These are phyloP conservation scores for Coffea eugenioides DNA, from an alignment of 257 asterid genomes.

Conservation along the genomic window DNA sequence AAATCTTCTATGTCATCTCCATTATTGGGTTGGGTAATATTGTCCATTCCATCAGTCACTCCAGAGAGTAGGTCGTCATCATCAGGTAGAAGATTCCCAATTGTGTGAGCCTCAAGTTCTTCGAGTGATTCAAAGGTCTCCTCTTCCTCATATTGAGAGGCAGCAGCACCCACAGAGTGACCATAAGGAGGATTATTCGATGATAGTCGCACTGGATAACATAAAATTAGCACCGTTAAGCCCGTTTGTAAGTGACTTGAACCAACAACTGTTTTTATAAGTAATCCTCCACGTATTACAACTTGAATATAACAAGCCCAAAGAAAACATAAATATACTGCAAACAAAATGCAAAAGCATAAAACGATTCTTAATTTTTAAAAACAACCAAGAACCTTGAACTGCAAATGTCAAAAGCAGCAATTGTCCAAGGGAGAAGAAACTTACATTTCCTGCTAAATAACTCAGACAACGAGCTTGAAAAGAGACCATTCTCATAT, in stretches of 20 bases:
- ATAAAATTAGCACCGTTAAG: not conserved
- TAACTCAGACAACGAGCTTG: conserved; percentile 90
- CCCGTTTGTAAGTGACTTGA: not conserved
- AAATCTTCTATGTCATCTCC: conserved; percentile 70
- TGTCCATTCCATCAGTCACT: conserved; percentile 78
- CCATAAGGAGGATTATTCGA: conserved; percentile 59
- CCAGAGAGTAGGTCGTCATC: conserved; percentile 95
- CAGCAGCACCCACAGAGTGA: conserved; percentile 62
- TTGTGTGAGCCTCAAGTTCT: conserved; percentile 95
- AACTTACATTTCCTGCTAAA: conserved; percentile 70
- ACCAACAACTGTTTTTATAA: not conserved
- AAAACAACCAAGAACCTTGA: not conserved
- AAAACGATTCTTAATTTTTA: not conserved
- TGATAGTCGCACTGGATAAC: conserved; percentile 68
- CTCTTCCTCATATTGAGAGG: conserved; percentile 66
- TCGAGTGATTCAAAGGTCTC: conserved; percentile 80
- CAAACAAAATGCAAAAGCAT: not conserved
- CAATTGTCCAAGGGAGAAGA: conserved; percentile 4
- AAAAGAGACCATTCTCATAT: conserved; percentile 83
- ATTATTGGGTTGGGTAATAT: conserved; percentile 36
- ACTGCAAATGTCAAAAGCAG: not conserved
- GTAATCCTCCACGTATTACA: not conserved
- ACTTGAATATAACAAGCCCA: not conserved
- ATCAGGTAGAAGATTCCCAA: conserved; percentile 97
- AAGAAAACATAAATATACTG: not conserved